Evolutionary conservation across 2,329 filamentous ascomycete species (phyloP), one percentile per base, ranked within the genome.

Genomic region (Epichloe gansuensis): DNA sequence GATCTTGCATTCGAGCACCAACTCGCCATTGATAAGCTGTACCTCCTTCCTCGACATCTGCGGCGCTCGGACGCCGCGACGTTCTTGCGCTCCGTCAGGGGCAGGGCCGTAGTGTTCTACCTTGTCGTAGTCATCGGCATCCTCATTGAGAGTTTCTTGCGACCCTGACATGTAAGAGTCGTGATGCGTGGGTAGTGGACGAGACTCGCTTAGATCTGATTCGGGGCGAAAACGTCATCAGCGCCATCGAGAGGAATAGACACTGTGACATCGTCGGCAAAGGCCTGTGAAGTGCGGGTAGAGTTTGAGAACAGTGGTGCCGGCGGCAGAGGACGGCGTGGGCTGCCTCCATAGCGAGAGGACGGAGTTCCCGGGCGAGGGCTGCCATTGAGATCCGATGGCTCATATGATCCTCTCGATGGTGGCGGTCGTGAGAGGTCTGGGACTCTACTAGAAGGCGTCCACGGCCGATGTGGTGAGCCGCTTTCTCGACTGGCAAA

Each of bases 1-100:
- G 59, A 98, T 98, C 72, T 98, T 98, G 77, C 93, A 97, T 72
- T 98, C 93, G 46, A 98, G 77, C 54, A 98, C 91, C 51, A 98
- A 83, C 70, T 98, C 91, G 64, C 93, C 93, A 65, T 98, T 97
- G 77, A 97, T 94, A 45, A 98, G 80, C 62, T 89, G 85, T 52
- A 98, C 93, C 68, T 97, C 91, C 65, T 95, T 95, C 69, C 85
- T 93, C 11, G 86, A 82, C 81, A 91, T 91, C 62, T 95, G 88
- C 3, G 89, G 88, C 34, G 86, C 80, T 58, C 91, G 82, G 31
- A 91, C 88, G 53, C 93, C 93, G 62, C 93, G 81, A 52, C 93
- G 82, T 64, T 88, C 84, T 65, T 98, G 93, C 53, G 88, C 86
- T 8, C 88, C 89, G 52, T 86, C 81, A 0, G 93, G 93, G 1